These are phyloP conservation scores for Cladosporium sp. DNA, from an alignment of 2,329 filamentous ascomycete species.

Conservation along the genomic window DNA sequence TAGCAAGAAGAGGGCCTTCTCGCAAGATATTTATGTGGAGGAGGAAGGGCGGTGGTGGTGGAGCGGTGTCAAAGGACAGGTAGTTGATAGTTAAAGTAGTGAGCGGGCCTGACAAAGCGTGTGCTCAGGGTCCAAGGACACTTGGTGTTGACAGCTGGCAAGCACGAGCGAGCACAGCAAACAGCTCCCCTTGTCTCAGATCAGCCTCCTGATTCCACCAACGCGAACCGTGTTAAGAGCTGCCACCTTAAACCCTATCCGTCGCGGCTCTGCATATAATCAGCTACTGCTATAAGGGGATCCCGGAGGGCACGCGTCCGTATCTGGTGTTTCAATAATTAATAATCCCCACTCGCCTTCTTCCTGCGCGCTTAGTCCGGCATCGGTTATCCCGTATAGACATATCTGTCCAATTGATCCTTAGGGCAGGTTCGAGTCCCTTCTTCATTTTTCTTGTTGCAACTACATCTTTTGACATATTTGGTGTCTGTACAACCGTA, in stretches of 20 bases:
- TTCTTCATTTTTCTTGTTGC: not conserved
- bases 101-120: constrained; percentile 1
- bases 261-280: constrained; percentile 13
- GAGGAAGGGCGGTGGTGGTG: not conserved
- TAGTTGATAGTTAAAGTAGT: not conserved
- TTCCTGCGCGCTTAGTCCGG: not conserved
- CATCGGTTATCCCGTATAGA: not conserved
- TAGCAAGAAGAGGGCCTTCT: constrained; percentile 21
- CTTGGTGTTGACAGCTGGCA: not conserved
- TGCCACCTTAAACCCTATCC: not conserved
- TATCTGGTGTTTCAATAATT: not conserved
- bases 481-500: not conserved
- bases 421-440: not conserved
- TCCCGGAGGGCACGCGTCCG: constrained; percentile 7
- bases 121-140: not conserved
- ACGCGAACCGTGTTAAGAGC: not conserved
- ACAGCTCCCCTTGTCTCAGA: not conserved
- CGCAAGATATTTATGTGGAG: constrained; percentile 7
- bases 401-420: constrained; percentile 10
- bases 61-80: constrained; percentile 3
- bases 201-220: constrained; percentile 1
- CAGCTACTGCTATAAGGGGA: constrained; percentile 17
- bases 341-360: not conserved
- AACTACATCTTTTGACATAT: not conserved
- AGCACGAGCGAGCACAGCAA: not conserved